phyloP scores from a whole-genome alignment of 352 stramenopile species.

The Phytophthora crassamura region DNA sequence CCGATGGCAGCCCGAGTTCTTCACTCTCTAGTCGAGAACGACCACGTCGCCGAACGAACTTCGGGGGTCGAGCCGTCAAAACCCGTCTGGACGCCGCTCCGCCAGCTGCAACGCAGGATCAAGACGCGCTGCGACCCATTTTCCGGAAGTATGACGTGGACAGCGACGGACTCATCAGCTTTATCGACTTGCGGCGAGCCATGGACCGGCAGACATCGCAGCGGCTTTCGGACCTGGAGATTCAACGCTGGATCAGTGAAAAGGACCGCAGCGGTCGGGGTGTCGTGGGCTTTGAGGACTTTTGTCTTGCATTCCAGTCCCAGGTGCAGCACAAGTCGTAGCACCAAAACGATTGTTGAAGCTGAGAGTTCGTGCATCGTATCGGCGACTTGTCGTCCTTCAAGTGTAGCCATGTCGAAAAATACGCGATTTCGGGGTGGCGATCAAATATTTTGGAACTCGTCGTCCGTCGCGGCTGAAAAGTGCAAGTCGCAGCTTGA shows the following conservation, averaged over 20 bases:
- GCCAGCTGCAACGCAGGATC: neutral
- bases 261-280: conserved; percentile 55
- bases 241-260: conserved; percentile 59
- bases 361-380: neutral
- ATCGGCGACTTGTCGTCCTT: conserved; percentile 4
- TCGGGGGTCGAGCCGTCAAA: neutral
- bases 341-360: neutral
- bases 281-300: conserved; percentile 54
- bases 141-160: conserved; percentile 63
- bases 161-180: conserved; percentile 54
- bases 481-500: neutral
- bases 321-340: conserved; percentile 4
- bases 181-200: conserved; percentile 53
- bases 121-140: conserved; percentile 37
- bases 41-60: neutral
- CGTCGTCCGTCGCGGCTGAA: conserved; percentile 9
- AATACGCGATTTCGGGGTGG: neutral
- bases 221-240: conserved; percentile 46
- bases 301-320: conserved; percentile 37
- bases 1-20: neutral
- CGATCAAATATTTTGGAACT: neutral
- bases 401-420: conserved; percentile 27
- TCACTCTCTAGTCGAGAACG: neutral
- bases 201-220: conserved; percentile 29
- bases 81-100: neutral